Evolutionary conservation across 306 rosid species (phyloP), one percentile per base, ranked within the genome.

Genomic region (Adenanthera pavonina): DNA sequence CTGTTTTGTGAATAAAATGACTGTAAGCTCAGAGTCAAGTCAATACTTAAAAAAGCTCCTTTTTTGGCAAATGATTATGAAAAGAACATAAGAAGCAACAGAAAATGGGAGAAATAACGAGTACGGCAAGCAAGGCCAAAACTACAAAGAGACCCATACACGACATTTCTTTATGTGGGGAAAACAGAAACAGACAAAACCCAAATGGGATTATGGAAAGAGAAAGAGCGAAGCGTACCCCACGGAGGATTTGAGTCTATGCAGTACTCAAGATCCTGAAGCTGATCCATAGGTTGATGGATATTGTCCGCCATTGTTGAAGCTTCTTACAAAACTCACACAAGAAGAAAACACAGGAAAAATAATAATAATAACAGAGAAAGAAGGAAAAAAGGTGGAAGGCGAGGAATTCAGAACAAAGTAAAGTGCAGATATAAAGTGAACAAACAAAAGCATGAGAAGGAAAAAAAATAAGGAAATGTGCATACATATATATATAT

Each of bases 231-330:
- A 8, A 10, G 36, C 73, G 10, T 91, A 92, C 97, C 92, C 95
- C 95, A 91, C 9, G 93, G 92, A 64, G 97, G 97, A 83, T 92
- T 92, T 62, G 97, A 92, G 87, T 92, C 93, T 85, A 92, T 92
- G 77, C 95, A 92, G 72, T 92, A 92, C 85, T 92, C 97, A 60
- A 91, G 97, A 90, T 92, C 97, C 66, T 91, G 95, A 52, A 92
- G 92, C 76, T 92, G 97, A 78, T 92, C 97, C 97, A 92, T 91
- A 66, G 97, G 97, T 61, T 54, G 89, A 87, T 91, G 97, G 77
- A 82, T 84, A 71, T 85, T 86, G 82, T 89, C 93, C 20, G 93
- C 93, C 97, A 91, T 92, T 92, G 91, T 53, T 72, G 82, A 87
- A 84, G 87, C 76, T 74, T 82, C 75, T 73, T 69, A 85, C 57